Percentiles rank a stretch among this genome's conserved stretches.
These are phyloP conservation scores for Vanilla planifolia DNA, from an alignment of 106 monocot species.

Conservation along the genomic window DNA sequence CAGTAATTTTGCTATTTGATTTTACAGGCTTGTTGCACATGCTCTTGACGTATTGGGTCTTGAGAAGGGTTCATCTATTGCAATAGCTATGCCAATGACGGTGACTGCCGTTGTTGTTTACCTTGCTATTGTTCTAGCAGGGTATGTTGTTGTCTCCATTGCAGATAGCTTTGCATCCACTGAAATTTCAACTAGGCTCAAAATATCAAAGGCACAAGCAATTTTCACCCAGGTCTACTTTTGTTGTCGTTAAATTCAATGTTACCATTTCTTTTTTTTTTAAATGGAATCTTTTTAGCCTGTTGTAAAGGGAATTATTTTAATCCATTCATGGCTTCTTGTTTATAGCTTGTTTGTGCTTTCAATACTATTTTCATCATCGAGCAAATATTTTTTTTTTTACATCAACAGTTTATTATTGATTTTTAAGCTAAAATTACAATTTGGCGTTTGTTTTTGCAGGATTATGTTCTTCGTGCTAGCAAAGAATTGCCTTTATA, in stretches of 20 bases:
- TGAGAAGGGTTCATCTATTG: slow-evolving; percentile 80
- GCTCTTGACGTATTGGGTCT: slow-evolving; percentile 66
- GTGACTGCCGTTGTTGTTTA: slow-evolving; percentile 72
- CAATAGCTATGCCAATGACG: slow-evolving; percentile 98
- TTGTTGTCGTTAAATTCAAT: slow-evolving; percentile 5
- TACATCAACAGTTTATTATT: neutral
- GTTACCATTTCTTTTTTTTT: neutral
- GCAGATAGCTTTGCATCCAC: slow-evolving; percentile 93
- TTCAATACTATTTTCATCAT: too few species aligned
- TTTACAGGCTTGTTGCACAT: slow-evolving; percentile 75
- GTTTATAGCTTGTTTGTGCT: too few species aligned
- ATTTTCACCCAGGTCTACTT: slow-evolving; percentile 86
- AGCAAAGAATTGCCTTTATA: slow-evolving; percentile 80
- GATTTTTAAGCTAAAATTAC: neutral
- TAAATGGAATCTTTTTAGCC: neutral
- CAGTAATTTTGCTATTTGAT: slow-evolving; percentile 19
- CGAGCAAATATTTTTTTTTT: too few species aligned
- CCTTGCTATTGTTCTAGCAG: slow-evolving; percentile 84
- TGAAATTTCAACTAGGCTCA: slow-evolving; percentile 84
- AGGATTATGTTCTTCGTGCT: slow-evolving; percentile 86
- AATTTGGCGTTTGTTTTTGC: slow-evolving; percentile 14
- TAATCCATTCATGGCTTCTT: too few species aligned
- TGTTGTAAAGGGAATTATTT: neutral
- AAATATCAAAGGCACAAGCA: slow-evolving; percentile 78
- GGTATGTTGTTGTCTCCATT: slow-evolving; percentile 92